Conservation (phyloP, 2,329 filamentous ascomycete genomes). For the Pseudopithomyces chartarum region DNA sequence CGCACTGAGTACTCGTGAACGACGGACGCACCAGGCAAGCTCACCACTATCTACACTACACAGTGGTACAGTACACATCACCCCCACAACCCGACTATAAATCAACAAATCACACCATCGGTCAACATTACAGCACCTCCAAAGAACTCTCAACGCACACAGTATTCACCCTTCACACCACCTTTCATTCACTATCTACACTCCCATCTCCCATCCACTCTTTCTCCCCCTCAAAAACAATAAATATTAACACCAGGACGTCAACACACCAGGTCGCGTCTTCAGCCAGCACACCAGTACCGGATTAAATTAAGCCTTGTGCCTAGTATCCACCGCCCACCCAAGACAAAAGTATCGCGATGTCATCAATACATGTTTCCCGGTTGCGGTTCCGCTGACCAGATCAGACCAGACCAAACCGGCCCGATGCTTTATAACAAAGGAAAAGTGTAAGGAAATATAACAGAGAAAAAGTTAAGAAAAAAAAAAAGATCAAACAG, state of each 20-base stretch:
- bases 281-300: constrained; percentile 8
- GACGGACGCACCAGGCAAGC: too few relatives aligned
- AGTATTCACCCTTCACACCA: not conserved
- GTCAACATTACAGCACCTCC: not conserved
- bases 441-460: constrained; percentile 10
- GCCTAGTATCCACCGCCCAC: not conserved
- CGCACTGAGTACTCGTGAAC: too few relatives aligned
- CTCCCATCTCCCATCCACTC: not conserved
- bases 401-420: constrained; percentile 7
- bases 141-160: not conserved
- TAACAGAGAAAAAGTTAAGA: not conserved
- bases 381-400: constrained; percentile 10
- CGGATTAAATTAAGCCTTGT: constrained; percentile 9
- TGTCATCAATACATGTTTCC: constrained; percentile 9
- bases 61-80: too few relatives aligned
- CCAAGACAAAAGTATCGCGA: not conserved
- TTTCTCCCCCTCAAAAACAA: not conserved
- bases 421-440: constrained; percentile 7
- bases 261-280: not conserved
- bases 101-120: not conserved
- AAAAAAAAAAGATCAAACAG: constrained; percentile 5
- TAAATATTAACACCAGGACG: constrained; percentile 4
- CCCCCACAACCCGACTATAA: too few relatives aligned
- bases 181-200: not conserved
- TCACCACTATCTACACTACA: too few relatives aligned